Evolutionary conservation across 768 basidiomycete genomes (phyloP).

Genomic region (Hericium rajendrae): DNA sequence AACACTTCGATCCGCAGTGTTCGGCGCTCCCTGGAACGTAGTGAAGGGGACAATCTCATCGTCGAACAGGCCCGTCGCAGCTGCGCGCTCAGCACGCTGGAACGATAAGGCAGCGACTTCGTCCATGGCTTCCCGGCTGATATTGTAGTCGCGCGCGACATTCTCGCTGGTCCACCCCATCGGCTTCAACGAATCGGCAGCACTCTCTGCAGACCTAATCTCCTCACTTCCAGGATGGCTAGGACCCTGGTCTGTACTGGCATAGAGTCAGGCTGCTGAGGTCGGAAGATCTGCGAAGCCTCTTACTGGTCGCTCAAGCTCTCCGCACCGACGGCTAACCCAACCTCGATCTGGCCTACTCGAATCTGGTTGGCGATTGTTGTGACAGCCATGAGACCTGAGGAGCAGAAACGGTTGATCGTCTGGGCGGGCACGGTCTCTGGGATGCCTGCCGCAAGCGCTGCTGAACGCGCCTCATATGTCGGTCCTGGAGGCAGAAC

Average conservation of each 20-base stretch:
- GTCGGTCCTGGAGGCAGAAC: constrained; percentile 55
- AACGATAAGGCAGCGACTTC: constrained; percentile 65
- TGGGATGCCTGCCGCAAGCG: constrained; percentile 74
- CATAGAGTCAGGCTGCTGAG: constrained; percentile 15
- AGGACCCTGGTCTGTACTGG: constrained; percentile 47
- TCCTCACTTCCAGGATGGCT: constrained; percentile 52
- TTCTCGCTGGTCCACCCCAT: constrained; percentile 93
- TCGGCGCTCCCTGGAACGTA: constrained; percentile 33
- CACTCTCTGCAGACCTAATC: constrained; percentile 42
- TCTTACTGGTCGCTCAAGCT: constrained; percentile 69
- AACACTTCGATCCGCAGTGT: no score
- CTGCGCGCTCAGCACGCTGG: constrained; percentile 67
- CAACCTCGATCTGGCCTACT: constrained; percentile 68
- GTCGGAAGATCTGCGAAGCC: constrained; percentile 15
- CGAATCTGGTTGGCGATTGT: constrained; percentile 68
- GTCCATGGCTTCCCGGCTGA: constrained; percentile 71
- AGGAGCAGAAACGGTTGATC: constrained; percentile 77
- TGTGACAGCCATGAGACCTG: constrained; percentile 78
- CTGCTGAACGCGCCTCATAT: constrained; percentile 65
- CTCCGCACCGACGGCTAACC: constrained; percentile 76
- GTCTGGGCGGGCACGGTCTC: constrained; percentile 65
- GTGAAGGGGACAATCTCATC: constrained; percentile 72
- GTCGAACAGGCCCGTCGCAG: constrained; percentile 53
- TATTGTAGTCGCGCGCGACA: constrained; percentile 62
- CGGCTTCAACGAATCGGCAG: constrained; percentile 53